These are phyloP conservation scores for Sporothrix pseudoabietina DNA, from an alignment of 2,329 filamentous ascomycete genomes.

Conservation along the genomic window DNA sequence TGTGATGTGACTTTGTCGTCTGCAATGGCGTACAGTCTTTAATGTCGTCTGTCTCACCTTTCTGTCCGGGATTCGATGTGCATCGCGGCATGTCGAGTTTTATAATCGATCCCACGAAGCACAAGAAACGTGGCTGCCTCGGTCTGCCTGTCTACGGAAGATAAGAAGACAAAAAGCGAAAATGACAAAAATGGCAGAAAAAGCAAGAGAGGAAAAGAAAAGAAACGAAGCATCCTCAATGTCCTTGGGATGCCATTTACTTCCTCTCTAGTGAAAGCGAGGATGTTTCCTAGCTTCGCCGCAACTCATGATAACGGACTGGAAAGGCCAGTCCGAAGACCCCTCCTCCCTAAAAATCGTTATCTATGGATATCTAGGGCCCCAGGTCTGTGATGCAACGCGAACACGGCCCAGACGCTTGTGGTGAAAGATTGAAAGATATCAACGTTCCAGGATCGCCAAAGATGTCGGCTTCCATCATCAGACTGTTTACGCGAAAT, in stretches of 20 bases:
- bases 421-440: constrained; percentile 4
- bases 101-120: neutral
- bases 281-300: neutral
- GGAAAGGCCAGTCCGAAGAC: neutral
- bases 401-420: neutral
- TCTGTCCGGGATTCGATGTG: neutral
- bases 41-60: neutral
- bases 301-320: constrained; percentile 5
- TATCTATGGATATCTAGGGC: constrained; percentile 5
- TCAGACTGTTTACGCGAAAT: neutral
- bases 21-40: neutral
- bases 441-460: constrained; percentile 8
- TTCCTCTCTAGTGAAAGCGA: neutral
- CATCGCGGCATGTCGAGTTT: constrained; percentile 5
- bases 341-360: neutral
- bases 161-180: constrained; percentile 5
- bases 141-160: neutral
- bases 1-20: neutral
- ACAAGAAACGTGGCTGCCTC: neutral
- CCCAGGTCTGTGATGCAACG: neutral
- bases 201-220: neutral
- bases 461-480: neutral
- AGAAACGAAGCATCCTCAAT: neutral
- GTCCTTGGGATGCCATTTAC: neutral
- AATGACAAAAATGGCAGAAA: neutral